Evolutionary conservation across 2,329 filamentous ascomycete species (phyloP).

Genomic region (Macroventuria anomochaeta): DNA sequence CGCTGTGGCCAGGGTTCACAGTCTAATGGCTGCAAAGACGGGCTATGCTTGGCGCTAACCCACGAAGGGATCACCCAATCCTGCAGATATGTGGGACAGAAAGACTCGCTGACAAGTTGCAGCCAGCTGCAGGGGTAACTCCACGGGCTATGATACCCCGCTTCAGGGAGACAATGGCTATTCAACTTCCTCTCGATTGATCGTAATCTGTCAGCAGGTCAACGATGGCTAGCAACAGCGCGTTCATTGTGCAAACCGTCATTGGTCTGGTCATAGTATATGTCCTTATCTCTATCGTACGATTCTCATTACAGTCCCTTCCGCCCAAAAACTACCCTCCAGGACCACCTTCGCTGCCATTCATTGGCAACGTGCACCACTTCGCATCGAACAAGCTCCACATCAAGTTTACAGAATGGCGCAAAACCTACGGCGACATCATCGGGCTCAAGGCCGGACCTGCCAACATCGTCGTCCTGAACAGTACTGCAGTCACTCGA

Average conservation of each 20-base stretch:
- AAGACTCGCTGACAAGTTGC: neutral
- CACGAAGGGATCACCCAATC: neutral
- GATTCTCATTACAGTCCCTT: conserved; percentile 3
- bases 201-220: neutral
- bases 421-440: conserved; percentile 45
- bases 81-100: neutral
- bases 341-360: conserved; percentile 35
- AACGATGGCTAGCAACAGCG: neutral
- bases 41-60: neutral
- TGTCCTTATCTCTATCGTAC: neutral
- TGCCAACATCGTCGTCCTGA: conserved; percentile 50
- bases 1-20: too few species aligned
- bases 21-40: too few species aligned
- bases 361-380: conserved; percentile 47
- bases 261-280: neutral
- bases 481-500: conserved; percentile 56
- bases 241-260: neutral
- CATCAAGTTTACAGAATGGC: conserved; percentile 42
- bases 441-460: conserved; percentile 42
- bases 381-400: conserved; percentile 29
- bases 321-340: conserved; percentile 29
- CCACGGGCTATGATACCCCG: neutral
- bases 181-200: neutral
- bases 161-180: neutral
- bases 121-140: neutral